Conservation (phyloP, 1,139 yeast genomes). For the Debaryomyces sp. region DNA sequence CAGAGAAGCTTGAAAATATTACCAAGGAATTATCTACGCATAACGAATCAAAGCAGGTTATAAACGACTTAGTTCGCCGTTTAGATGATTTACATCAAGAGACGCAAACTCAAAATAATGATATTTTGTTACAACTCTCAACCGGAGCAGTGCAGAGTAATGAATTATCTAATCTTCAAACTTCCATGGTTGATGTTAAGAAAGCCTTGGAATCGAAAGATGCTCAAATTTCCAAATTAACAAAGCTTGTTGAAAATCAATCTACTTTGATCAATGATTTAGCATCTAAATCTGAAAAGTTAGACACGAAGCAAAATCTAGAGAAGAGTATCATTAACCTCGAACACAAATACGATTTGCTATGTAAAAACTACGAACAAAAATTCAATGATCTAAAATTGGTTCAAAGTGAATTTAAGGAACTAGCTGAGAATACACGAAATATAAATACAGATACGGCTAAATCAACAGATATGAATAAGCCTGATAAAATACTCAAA, state of each 20-base stretch:
- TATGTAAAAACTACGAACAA: conserved; percentile 26
- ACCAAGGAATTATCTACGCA: not conserved
- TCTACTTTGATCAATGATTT: not conserved
- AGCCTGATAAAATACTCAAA: conserved; percentile 8
- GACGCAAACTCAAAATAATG: conserved; percentile 7
- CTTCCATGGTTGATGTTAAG: not conserved
- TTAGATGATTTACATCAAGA: conserved; percentile 5
- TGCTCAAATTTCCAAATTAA: not conserved
- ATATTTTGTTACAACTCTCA: conserved; percentile 7
- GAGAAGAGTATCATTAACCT: conserved; percentile 18
- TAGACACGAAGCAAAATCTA: conserved; percentile 13
- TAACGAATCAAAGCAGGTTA: not conserved
- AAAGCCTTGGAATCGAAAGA: conserved; percentile 1
- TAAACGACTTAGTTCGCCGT: not conserved
- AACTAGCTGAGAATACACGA: conserved; percentile 17
- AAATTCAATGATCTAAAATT: conserved; percentile 28
- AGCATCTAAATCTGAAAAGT: conserved; percentile 3
- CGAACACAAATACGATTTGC: conserved; percentile 23
- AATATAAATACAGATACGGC: not conserved
- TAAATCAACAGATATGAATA: not conserved
- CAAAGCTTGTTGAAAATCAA: conserved; percentile 3
- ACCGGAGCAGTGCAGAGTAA: conserved; percentile 5
- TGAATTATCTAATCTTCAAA: conserved; percentile 1
- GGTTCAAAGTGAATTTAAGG: conserved; percentile 28
- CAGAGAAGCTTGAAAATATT: conserved; percentile 1